These are phyloP conservation scores for Myochromella boudieri DNA, from an alignment of 768 basidiomycete species.

Conservation along the genomic window DNA sequence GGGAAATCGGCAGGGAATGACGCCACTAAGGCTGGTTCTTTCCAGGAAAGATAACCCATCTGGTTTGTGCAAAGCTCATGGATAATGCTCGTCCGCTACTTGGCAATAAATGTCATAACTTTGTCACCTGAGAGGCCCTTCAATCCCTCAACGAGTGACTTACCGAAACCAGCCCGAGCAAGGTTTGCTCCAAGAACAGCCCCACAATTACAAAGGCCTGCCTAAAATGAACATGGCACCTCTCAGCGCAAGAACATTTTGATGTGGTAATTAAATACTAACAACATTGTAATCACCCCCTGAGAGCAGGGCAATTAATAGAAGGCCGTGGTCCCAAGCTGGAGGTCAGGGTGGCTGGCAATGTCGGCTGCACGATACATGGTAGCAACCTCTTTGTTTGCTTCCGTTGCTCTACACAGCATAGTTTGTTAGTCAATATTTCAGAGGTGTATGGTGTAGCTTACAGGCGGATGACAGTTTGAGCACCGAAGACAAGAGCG, in stretches of 20 bases:
- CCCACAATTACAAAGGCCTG: conserved; percentile 3
- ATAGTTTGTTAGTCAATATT: neutral
- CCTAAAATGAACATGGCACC: neutral
- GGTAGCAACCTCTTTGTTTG: neutral
- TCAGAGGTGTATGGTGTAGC: neutral
- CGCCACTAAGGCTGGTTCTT: neutral
- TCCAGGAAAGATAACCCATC: neutral
- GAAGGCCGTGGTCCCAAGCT: neutral
- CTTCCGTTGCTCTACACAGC: neutral
- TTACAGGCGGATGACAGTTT: conserved; percentile 1
- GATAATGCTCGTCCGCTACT: neutral
- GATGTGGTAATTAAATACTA: no score
- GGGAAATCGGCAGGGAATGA: neutral
- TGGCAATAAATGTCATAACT: neutral
- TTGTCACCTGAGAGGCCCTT: no score
- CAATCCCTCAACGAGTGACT: neutral
- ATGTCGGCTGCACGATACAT: conserved; percentile 2
- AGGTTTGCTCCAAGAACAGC: neutral
- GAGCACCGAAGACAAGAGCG: conserved; percentile 8
- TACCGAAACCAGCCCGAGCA: conserved; percentile 2
- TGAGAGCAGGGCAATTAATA: conserved; percentile 6
- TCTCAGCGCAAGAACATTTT: neutral
- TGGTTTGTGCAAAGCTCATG: conserved; percentile 1
- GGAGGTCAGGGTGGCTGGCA: neutral
- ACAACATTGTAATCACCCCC: conserved; percentile 7